A percentile compares a stretch with the other conserved stretches of the same genome.
These are phyloP conservation scores for Aquilaria agallochum DNA, from an alignment of 441 rosid species.

Conservation along the genomic window DNA sequence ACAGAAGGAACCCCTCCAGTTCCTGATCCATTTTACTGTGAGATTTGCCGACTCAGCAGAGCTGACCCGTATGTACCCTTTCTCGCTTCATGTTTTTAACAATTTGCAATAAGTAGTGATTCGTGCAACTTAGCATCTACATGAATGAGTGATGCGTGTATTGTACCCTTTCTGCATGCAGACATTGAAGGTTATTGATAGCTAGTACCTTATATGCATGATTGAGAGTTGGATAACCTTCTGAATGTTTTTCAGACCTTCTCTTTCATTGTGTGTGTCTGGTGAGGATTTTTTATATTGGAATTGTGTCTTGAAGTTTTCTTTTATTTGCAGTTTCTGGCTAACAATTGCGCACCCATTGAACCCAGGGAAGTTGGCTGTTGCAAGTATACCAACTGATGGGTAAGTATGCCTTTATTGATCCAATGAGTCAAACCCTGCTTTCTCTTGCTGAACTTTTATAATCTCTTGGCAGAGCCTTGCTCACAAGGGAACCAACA, in stretches of 20 bases:
- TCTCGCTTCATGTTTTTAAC: constrained; percentile 10
- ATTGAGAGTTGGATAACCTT: no score
- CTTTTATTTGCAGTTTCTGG: constrained; percentile 64
- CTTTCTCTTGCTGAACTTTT: background rate
- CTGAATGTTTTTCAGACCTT: background rate
- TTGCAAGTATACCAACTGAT: constrained; percentile 58
- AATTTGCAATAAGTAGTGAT: background rate
- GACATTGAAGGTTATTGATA: no score
- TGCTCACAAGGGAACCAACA: no score
- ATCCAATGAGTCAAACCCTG: background rate
- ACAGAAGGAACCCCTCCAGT: constrained; percentile 54
- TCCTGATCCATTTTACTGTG: constrained; percentile 91
- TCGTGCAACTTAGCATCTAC: background rate
- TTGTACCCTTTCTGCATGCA: background rate
- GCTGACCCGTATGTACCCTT: constrained; percentile 87
- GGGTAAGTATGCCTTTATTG: constrained; percentile 51
- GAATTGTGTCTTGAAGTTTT: constrained; percentile 11
- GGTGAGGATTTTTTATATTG: background rate
- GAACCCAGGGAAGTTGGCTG: constrained; percentile 61
- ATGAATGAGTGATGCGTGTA: background rate
- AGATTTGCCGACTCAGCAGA: constrained; percentile 84
- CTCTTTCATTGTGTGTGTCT: background rate
- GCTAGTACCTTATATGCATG: background rate
- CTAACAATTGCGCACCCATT: constrained; percentile 63
- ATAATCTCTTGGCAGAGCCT: no score